phyloP scores from a whole-genome alignment of 345 rosid species.

The Brassica carinata region DNA sequence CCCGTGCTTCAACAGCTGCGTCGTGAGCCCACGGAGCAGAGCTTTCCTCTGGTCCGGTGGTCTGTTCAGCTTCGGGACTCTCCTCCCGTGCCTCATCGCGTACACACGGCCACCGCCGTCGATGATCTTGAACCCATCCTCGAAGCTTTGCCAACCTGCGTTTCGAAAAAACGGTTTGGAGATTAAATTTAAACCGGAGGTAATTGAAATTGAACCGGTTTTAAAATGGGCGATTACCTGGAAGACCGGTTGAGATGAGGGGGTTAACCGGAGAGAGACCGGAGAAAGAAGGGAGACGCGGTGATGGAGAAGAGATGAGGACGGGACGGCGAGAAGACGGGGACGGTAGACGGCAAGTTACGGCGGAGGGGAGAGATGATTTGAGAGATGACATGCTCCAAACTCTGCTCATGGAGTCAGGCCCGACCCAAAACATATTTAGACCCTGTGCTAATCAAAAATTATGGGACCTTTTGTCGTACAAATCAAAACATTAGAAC shows the following conservation, averaged over 20 bases:
- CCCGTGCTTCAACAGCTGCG: slow-evolving; percentile 88
- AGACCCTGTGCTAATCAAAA: no score
- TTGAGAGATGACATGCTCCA: slow-evolving; percentile 74
- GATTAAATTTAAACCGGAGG: slow-evolving; percentile 1
- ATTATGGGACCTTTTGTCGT: no score
- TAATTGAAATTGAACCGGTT: neutral
- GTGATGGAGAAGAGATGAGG: slow-evolving; percentile 37
- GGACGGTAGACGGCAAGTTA: slow-evolving; percentile 45
- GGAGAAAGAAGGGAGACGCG: slow-evolving; percentile 47
- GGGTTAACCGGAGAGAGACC: slow-evolving; percentile 58
- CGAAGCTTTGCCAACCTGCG: slow-evolving; percentile 55
- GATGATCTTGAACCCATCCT: slow-evolving; percentile 46
- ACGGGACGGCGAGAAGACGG: slow-evolving; percentile 34
- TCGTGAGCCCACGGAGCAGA: slow-evolving; percentile 83
- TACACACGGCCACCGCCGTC: slow-evolving; percentile 65
- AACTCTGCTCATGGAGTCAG: slow-evolving; percentile 33
- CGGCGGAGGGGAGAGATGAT: slow-evolving; percentile 65
- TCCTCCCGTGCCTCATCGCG: slow-evolving; percentile 84
- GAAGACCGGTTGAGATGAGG: slow-evolving; percentile 52
- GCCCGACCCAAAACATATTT: no score
- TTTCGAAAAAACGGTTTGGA: neutral
- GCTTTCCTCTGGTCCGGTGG: slow-evolving; percentile 93
- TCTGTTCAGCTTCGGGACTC: slow-evolving; percentile 87
- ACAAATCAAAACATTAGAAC: no score
- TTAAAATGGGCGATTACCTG: slow-evolving; percentile 43